phyloP scores from a whole-genome alignment of 345 rosid genomes.

The Punica granatum region DNA sequence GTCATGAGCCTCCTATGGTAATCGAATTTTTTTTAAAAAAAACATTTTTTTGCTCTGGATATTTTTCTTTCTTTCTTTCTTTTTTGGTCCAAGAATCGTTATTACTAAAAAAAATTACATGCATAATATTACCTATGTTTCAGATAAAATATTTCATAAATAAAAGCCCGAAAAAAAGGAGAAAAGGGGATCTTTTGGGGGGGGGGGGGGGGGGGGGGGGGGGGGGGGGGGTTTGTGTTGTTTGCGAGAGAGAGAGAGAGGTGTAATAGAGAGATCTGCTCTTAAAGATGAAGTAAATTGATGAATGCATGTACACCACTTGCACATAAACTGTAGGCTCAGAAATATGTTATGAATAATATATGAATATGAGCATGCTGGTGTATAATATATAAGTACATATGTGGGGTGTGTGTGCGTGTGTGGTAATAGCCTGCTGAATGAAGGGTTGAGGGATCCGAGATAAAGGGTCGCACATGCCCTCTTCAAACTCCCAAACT shows the following conservation, averaged over 20 bases:
- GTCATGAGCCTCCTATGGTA: too few species aligned
- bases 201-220: too few species aligned
- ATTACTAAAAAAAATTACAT: too few species aligned
- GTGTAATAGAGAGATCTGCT: not conserved
- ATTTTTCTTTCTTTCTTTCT: too few species aligned
- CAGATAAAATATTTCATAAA: too few species aligned
- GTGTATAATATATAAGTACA: not conserved
- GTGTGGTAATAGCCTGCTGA: not conserved
- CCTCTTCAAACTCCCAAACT: not conserved
- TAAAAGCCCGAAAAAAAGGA: too few species aligned
- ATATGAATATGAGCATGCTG: not conserved
- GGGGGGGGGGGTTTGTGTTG: too few species aligned
- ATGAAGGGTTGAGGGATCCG: slow-evolving; percentile 1
- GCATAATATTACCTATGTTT: too few species aligned
- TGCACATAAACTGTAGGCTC: not conserved
- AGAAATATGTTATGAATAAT: not conserved
- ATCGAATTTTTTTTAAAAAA: too few species aligned
- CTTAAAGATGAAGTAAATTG: not conserved
- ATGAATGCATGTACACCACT: slow-evolving; percentile 7
- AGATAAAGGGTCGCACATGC: slow-evolving; percentile 6
- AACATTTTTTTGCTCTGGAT: too few species aligned
- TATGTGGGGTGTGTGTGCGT: not conserved
- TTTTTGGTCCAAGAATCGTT: too few species aligned
- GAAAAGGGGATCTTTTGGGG: not conserved
- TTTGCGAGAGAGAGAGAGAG: not conserved